A percentile compares a stretch with the other conserved stretches of the same genome.
Evolutionary conservation across 306 rosid species (phyloP).

Genomic region (Vigna nakashimae): DNA sequence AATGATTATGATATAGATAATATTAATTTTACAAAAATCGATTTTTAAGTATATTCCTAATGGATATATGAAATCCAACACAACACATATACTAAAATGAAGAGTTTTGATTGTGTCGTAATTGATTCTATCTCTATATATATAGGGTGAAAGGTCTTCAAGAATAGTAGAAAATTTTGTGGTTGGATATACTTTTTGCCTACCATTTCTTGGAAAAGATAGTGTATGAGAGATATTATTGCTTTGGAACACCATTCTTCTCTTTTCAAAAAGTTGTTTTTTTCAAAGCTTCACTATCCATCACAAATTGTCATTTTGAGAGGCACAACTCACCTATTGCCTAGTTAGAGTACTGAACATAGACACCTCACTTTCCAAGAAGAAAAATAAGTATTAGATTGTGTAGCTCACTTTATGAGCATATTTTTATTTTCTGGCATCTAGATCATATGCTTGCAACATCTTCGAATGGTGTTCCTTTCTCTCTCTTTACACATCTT

Average conservation of each 20-base stretch:
- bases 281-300: neutral
- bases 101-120: no score
- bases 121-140: no score
- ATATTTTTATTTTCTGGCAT: neutral
- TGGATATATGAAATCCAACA: no score
- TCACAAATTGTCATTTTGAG: constrained; percentile 31
- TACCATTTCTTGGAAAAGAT: neutral
- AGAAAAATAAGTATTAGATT: constrained; percentile 5
- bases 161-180: neutral
- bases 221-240: neutral
- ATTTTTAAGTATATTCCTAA: no score
- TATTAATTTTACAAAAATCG: no score
- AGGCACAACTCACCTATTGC: constrained; percentile 33
- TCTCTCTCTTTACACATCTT: neutral
- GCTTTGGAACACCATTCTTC: constrained; percentile 30
- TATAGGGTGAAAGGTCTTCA: neutral
- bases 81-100: no score
- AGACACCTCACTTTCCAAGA: constrained; percentile 21
- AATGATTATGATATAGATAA: no score
- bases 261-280: neutral
- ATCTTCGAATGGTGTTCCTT: neutral
- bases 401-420: neutral
- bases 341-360: constrained; percentile 14
- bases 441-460: constrained; percentile 17
- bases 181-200: constrained; percentile 1